Evolutionary conservation across 176 grass and related monocot genomes (phyloP).

Genomic region (Oropetium thomaeum): DNA sequence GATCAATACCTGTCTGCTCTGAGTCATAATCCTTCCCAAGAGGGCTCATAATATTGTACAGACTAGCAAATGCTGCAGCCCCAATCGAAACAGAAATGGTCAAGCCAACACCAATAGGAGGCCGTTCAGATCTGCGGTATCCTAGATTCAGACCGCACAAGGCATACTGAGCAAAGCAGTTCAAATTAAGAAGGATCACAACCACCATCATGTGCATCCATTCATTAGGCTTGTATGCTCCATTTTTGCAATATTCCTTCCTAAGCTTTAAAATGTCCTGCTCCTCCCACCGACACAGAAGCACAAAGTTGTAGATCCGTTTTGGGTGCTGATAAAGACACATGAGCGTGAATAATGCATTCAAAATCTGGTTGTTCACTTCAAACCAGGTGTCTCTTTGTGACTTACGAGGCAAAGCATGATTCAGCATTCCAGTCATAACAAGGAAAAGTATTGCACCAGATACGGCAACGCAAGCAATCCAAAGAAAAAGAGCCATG

Average conservation of each 20-base stretch:
- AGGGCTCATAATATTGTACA: slow-evolving; percentile 74
- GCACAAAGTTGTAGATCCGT: slow-evolving; percentile 67
- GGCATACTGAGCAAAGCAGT: slow-evolving; percentile 79
- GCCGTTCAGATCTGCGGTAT: slow-evolving; percentile 58
- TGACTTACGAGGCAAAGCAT: slow-evolving; percentile 57
- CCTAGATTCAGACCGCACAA: slow-evolving; percentile 83
- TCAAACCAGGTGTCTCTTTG: slow-evolving; percentile 84
- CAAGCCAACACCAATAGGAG: slow-evolving; percentile 63
- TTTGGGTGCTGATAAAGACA: slow-evolving; percentile 86
- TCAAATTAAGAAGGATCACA: slow-evolving; percentile 70
- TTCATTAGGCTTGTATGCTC: slow-evolving; percentile 73
- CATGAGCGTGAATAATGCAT: slow-evolving; percentile 96
- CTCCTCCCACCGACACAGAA: slow-evolving; percentile 63
- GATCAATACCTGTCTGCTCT: slow-evolving; percentile 32
- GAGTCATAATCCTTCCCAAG: slow-evolving; percentile 78
- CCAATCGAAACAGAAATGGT: slow-evolving; percentile 60
- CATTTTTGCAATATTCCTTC: slow-evolving; percentile 89
- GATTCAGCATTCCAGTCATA: slow-evolving; percentile 84
- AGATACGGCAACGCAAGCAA: slow-evolving; percentile 65
- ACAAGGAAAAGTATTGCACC: slow-evolving; percentile 81
- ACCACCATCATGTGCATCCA: slow-evolving; percentile 94
- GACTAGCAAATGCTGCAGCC: slow-evolving; percentile 54
- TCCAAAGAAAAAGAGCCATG: slow-evolving; percentile 80
- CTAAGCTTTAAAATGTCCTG: slow-evolving; percentile 67
- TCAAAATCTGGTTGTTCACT: slow-evolving; percentile 92